phyloP scores from a whole-genome alignment of 257 asterid species.

The Paraleonurus japonicus region DNA sequence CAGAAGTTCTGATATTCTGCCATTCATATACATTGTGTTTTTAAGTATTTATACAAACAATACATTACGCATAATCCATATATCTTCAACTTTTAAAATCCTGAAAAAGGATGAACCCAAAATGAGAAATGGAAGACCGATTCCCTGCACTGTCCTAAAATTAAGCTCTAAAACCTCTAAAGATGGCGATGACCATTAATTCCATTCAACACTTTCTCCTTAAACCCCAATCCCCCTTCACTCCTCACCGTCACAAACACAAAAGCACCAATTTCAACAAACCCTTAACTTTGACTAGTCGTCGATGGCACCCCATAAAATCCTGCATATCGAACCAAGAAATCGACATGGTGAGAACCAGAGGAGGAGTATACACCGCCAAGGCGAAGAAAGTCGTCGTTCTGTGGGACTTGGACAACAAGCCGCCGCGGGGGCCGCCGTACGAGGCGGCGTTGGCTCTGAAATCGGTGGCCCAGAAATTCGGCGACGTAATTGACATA shows the following conservation, averaged over 20 bases:
- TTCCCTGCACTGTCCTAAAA: slow-evolving; percentile 1
- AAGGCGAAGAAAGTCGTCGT: slow-evolving; percentile 77
- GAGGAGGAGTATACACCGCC: slow-evolving; percentile 59
- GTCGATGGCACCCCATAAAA: slow-evolving; percentile 33
- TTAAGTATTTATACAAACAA: slow-evolving; percentile 18
- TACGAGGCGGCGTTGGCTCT: slow-evolving; percentile 77
- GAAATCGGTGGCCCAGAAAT: slow-evolving; percentile 60
- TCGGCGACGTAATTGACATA: slow-evolving; percentile 75
- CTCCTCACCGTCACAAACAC: slow-evolving; percentile 19
- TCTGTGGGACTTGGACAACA: slow-evolving; percentile 92
- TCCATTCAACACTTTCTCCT: slow-evolving; percentile 33
- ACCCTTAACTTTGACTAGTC: slow-evolving; percentile 4
- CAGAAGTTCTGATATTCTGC: slow-evolving; percentile 19
- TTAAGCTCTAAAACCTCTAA: slow-evolving; percentile 22
- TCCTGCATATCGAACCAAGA: slow-evolving; percentile 52
- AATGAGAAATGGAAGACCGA: slow-evolving; percentile 35
- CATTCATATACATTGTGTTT: slow-evolving; percentile 6
- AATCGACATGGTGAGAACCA: slow-evolving; percentile 76
- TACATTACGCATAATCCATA: neutral
- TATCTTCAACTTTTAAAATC: slow-evolving; percentile 7
- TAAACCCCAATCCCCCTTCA: slow-evolving; percentile 29
- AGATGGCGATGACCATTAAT: slow-evolving; percentile 41
- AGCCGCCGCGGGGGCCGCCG: slow-evolving; percentile 95
- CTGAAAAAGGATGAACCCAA: neutral
- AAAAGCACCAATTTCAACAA: neutral